phyloP scores from a whole-genome alignment of 352 stramenopile species.

The Globisporangium radiosum region DNA sequence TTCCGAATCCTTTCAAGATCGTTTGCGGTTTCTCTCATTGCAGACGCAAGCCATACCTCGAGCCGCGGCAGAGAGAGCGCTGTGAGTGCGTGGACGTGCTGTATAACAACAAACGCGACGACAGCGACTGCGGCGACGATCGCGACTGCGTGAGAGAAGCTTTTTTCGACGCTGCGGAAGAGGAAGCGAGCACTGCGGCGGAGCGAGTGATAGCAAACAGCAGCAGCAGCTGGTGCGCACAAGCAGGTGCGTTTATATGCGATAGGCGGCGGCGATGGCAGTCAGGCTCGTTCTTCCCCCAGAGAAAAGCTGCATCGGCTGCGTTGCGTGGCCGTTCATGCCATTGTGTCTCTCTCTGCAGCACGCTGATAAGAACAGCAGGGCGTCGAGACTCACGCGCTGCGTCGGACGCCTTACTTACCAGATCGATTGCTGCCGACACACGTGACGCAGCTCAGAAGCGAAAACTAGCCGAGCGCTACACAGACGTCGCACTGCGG shows the following conservation, averaged over 20 bases:
- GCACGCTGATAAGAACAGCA: not conserved
- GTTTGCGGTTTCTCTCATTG: not conserved
- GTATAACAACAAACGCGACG: too few relatives aligned
- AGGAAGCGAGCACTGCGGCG: not conserved
- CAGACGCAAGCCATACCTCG: not conserved
- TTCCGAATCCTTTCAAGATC: conserved; percentile 16
- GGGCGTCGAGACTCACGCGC: not conserved
- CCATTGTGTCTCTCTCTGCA: too few relatives aligned
- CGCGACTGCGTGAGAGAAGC: not conserved
- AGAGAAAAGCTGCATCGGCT: too few relatives aligned
- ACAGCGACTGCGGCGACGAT: too few relatives aligned
- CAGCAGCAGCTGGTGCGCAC: not conserved
- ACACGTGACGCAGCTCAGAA: not conserved
- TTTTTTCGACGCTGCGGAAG: conserved; percentile 3
- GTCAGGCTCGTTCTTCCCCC: too few relatives aligned
- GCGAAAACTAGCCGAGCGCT: not conserved
- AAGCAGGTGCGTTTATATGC: conserved; percentile 2
- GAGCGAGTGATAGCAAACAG: not conserved
- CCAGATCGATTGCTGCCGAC: too few relatives aligned
- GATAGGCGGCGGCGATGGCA: not conserved
- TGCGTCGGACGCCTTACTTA: too few relatives aligned
- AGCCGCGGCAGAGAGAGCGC: conserved; percentile 8
- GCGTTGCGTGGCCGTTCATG: too few relatives aligned
- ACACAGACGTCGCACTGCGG: not conserved
- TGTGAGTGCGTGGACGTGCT: too few relatives aligned